Evolutionary conservation across 768 basidiomycete species (phyloP).

Genomic region (Botryobasidium botryosum): DNA sequence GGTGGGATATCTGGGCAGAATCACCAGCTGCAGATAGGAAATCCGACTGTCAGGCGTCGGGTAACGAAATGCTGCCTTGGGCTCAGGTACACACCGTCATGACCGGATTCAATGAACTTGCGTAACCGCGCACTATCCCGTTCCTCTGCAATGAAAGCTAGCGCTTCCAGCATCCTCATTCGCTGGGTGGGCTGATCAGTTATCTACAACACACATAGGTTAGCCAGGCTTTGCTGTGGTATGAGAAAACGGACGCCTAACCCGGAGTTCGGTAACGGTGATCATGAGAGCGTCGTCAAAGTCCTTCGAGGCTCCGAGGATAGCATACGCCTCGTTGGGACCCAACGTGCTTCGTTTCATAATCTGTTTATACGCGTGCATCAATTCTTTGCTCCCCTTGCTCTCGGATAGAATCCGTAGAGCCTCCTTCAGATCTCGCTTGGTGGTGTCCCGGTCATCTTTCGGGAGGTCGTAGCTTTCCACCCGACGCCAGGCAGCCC

Average conservation of each 20-base stretch:
- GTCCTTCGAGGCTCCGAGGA: slow-evolving; percentile 51
- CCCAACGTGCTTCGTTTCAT: slow-evolving; percentile 40
- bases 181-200: slow-evolving; percentile 51
- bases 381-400: slow-evolving; percentile 34
- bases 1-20: slow-evolving; percentile 32
- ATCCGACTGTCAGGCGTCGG: not conserved
- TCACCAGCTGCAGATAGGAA: not conserved
- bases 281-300: slow-evolving; percentile 65
- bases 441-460: not conserved
- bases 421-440: slow-evolving; percentile 42
- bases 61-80: slow-evolving; percentile 21
- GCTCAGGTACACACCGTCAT: too few species aligned
- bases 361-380: slow-evolving; percentile 35
- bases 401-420: slow-evolving; percentile 51
- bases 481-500: not conserved
- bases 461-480: not conserved
- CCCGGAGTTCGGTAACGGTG: slow-evolving; percentile 54
- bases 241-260: slow-evolving; percentile 21
- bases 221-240: not conserved
- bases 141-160: slow-evolving; percentile 55
- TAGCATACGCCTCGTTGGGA: slow-evolving; percentile 51
- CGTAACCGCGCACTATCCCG: slow-evolving; percentile 56
- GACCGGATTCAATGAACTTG: slow-evolving; percentile 44
- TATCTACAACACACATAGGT: slow-evolving; percentile 29
- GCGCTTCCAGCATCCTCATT: slow-evolving; percentile 56